phyloP scores from a whole-genome alignment of 768 basidiomycete species.

The Cystobasidium ongulense region DNA sequence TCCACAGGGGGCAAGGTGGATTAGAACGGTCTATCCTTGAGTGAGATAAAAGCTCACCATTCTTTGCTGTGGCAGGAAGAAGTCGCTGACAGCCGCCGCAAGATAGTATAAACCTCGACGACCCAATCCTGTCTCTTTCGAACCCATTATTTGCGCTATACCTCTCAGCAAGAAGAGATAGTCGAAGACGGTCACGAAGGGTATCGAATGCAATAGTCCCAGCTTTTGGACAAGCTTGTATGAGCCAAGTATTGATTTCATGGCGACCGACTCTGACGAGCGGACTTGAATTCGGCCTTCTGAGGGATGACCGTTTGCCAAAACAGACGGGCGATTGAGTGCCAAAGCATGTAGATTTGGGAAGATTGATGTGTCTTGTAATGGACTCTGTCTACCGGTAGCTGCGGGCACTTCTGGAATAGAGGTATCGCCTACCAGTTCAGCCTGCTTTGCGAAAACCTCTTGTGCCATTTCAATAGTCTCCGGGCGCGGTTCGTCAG shows the following conservation, averaged over 20 bases:
- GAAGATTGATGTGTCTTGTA: background rate
- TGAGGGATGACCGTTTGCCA: background rate
- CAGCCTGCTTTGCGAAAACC: background rate
- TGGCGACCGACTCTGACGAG: constrained; percentile 44
- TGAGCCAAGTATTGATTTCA: constrained; percentile 63
- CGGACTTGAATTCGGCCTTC: constrained; percentile 1
- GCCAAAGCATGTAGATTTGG: constrained; percentile 21
- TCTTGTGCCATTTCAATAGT: background rate
- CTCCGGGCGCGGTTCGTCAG: background rate
- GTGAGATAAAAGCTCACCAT: constrained; percentile 72
- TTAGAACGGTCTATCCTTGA: no score
- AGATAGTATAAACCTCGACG: constrained; percentile 84
- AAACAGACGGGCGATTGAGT: background rate
- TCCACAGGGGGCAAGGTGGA: no score
- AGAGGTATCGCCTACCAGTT: background rate
- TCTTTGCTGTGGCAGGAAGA: constrained; percentile 83
- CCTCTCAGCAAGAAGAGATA: constrained; percentile 86
- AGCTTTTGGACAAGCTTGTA: constrained; percentile 72
- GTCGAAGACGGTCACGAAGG: constrained; percentile 89
- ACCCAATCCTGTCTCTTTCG: constrained; percentile 48
- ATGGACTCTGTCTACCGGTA: background rate
- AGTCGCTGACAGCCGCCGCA: constrained; percentile 95
- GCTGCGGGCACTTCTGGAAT: background rate
- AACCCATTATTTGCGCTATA: constrained; percentile 51
- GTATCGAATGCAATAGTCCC: constrained; percentile 71